Evolutionary conservation across 495 filamentous ascomycete genomes (phyloP).

Genomic region (Viridothelium virens): DNA sequence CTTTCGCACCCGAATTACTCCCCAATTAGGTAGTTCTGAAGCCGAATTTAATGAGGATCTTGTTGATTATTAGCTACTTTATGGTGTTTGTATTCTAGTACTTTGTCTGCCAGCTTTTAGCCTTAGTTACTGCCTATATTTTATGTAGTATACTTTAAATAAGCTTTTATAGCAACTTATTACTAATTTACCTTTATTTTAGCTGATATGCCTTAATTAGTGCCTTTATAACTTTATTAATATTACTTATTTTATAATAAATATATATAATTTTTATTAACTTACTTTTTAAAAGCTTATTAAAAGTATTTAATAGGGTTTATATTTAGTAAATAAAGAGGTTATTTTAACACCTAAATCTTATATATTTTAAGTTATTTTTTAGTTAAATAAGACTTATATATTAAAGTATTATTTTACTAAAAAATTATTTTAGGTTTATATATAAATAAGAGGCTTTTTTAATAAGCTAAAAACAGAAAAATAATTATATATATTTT

Average conservation of each 20-base stretch:
- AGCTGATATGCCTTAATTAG: slow-evolving; percentile 2
- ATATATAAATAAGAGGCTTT: background rate
- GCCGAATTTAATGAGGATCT: no score
- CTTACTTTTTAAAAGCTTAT: slow-evolving; percentile 12
- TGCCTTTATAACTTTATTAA: background rate
- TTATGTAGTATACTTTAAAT: slow-evolving; percentile 8
- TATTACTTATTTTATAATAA: background rate
- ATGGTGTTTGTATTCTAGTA: no score
- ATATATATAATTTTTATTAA: slow-evolving; percentile 14
- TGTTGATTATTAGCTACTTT: no score
- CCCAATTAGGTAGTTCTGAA: no score
- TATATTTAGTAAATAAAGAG: slow-evolving; percentile 16
- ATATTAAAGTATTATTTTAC: slow-evolving; percentile 14
- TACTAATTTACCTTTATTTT: background rate
- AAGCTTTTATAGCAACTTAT: background rate
- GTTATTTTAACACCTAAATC: slow-evolving; percentile 13
- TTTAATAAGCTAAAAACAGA: background rate
- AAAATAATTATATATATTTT: no score
- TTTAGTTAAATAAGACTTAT: background rate
- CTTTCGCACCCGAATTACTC: no score
- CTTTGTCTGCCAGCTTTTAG: slow-evolving; percentile 14
- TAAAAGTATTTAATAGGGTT: slow-evolving; percentile 19
- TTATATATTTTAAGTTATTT: slow-evolving; percentile 13
- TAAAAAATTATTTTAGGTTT: slow-evolving; percentile 15
- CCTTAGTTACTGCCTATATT: slow-evolving; percentile 5